Percentiles rank a stretch among this genome's conserved stretches.
phyloP scores from a whole-genome alignment of 2,329 filamentous ascomycete species.

The Alternaria triticimaculans region DNA sequence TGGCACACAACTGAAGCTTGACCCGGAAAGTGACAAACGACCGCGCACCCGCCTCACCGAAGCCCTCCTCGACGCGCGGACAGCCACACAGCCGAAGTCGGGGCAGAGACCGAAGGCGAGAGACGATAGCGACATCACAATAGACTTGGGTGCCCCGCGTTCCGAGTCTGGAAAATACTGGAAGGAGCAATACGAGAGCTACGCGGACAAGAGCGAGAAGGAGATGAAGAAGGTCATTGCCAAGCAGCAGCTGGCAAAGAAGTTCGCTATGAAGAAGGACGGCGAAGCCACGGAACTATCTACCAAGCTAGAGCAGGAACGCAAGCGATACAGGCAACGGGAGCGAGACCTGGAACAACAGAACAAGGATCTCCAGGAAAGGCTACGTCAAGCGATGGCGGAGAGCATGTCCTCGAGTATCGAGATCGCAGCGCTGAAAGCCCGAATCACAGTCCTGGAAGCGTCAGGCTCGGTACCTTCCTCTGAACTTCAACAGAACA shows the following conservation, averaged over 20 bases:
- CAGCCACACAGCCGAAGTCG: conserved; percentile 44
- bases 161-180: conserved; percentile 80
- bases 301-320: conserved; percentile 71
- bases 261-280: conserved; percentile 80
- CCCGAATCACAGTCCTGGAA: conserved; percentile 39
- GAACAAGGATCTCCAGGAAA: conserved; percentile 56
- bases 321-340: conserved; percentile 68
- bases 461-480: conserved; percentile 24
- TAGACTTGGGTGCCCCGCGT: conserved; percentile 75
- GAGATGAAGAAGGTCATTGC: conserved; percentile 80
- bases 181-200: conserved; percentile 78
- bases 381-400: conserved; percentile 41
- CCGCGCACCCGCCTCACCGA: conserved; percentile 54
- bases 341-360: conserved; percentile 69
- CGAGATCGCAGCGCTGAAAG: conserved; percentile 45
- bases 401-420: conserved; percentile 41
- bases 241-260: conserved; percentile 81
- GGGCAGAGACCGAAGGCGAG: conserved; percentile 45
- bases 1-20: conserved; percentile 45
- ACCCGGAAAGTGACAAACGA: conserved; percentile 38
- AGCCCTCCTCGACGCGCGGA: conserved; percentile 53
- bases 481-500: conserved; percentile 22
- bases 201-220: conserved; percentile 72
- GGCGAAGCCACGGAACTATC: conserved; percentile 70
- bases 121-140: conserved; percentile 67